Percentiles rank a stretch among this genome's conserved stretches.
These are phyloP conservation scores for Sphaceloma murrayae DNA, from an alignment of 2,329 filamentous ascomycete species.

Conservation along the genomic window DNA sequence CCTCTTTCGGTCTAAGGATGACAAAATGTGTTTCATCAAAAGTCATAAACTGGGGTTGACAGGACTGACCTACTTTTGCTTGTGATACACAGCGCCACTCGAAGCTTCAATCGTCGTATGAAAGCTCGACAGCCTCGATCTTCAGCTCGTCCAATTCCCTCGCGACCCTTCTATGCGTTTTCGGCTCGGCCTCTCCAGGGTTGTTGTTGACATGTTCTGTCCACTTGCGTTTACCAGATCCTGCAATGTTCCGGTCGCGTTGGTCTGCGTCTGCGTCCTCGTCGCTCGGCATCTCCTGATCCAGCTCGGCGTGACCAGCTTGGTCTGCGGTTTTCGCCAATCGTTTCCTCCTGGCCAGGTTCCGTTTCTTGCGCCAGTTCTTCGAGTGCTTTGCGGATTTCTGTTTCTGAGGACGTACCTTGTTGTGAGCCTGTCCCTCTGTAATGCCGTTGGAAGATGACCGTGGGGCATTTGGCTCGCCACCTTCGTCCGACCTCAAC, in stretches of 20 bases:
- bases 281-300: not conserved
- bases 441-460: not conserved
- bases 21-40: slow-evolving; percentile 30
- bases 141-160: slow-evolving; percentile 37
- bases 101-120: slow-evolving; percentile 35
- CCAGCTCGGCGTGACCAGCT: slow-evolving; percentile 1
- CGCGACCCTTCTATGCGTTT: slow-evolving; percentile 38
- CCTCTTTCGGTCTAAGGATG: slow-evolving; percentile 33
- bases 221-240: slow-evolving; percentile 27
- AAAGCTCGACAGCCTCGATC: slow-evolving; percentile 34
- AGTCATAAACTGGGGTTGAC: no score
- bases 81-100: no score
- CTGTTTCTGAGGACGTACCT: slow-evolving; percentile 16
- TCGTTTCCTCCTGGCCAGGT: slow-evolving; percentile 10
- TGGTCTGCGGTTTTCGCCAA: slow-evolving; percentile 12
- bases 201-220: slow-evolving; percentile 30
- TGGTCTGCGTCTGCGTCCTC: not conserved
- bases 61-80: no score
- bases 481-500: no score
- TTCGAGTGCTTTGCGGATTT: slow-evolving; percentile 1
- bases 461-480: no score
- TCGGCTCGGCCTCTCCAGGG: slow-evolving; percentile 27
- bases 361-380: slow-evolving; percentile 17
- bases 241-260: not conserved
- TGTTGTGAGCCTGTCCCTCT: not conserved